A percentile compares a stretch with the other conserved stretches of the same genome.
Evolutionary conservation across 345 rosid species (phyloP).

Genomic region (Clarkia xantiana): DNA sequence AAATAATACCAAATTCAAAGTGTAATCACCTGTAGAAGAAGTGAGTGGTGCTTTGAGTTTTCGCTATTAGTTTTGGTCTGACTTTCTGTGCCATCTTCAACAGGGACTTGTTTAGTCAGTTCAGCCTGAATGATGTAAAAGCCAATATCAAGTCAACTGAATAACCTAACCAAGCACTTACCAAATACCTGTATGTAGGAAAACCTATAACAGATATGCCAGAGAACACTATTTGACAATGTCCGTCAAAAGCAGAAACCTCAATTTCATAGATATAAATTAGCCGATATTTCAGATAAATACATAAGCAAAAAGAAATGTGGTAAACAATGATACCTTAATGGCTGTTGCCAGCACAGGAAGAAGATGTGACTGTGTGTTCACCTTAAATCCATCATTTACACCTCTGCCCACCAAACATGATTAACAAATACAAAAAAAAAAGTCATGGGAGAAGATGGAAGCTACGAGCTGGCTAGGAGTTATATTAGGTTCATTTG

Average conservation of each 20-base stretch:
- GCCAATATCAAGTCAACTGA: not conserved
- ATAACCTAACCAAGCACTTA: too few species aligned
- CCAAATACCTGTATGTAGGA: too few species aligned
- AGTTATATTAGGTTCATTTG: too few species aligned
- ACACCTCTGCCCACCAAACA: constrained; percentile 38
- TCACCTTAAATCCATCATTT: constrained; percentile 88
- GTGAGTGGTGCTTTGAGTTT: constrained; percentile 51
- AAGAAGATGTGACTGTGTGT: constrained; percentile 71
- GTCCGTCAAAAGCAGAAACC: too few species aligned
- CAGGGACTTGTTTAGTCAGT: constrained; percentile 37
- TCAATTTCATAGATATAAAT: too few species aligned
- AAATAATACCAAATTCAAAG: not conserved
- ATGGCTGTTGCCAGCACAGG: constrained; percentile 82
- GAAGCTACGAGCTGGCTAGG: too few species aligned
- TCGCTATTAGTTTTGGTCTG: constrained; percentile 13
- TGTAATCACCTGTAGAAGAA: constrained; percentile 54
- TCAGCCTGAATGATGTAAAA: constrained; percentile 43
- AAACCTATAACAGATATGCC: too few species aligned
- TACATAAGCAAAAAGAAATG: too few species aligned
- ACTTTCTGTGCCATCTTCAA: constrained; percentile 27
- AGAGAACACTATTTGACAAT: too few species aligned
- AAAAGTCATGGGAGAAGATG: too few species aligned
- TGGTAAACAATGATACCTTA: constrained; percentile 33
- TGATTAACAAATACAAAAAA: constrained; percentile 7
- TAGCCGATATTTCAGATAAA: too few species aligned